Percentiles rank a stretch among this genome's conserved stretches.
Evolutionary conservation across 768 basidiomycete species (phyloP).

Genomic region (Terana coerulea): DNA sequence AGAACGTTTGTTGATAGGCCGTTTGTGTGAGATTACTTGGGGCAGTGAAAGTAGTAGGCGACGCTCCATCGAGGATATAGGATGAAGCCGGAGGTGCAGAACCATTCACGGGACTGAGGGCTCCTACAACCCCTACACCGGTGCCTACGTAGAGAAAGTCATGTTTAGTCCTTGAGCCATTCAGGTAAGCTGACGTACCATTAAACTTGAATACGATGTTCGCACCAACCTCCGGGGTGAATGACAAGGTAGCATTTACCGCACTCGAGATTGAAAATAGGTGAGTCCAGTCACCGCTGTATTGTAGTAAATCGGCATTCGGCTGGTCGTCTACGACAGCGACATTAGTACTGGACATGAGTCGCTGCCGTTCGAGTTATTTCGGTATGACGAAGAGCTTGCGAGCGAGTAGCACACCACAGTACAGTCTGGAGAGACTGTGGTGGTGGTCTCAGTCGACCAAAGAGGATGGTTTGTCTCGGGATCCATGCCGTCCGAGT

Average conservation of each 20-base stretch:
- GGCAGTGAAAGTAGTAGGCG: constrained; percentile 1
- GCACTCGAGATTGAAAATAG: background rate
- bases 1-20: background rate
- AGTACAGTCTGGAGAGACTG: too few relatives aligned
- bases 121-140: constrained; percentile 6
- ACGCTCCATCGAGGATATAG: constrained; percentile 1
- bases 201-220: constrained; percentile 8
- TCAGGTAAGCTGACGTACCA: background rate
- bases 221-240: background rate
- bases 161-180: background rate
- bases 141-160: constrained; percentile 1
- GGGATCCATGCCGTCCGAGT: too few relatives aligned
- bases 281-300: constrained; percentile 5
- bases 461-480: too few relatives aligned
- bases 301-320: background rate
- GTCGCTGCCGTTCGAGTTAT: too few relatives aligned
- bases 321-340: constrained; percentile 9
- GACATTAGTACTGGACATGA: background rate
- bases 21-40: constrained; percentile 4
- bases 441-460: too few relatives aligned
- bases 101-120: background rate
- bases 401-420: too few relatives aligned
- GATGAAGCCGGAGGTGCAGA: background rate
- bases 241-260: constrained; percentile 4
- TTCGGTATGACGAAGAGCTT: too few relatives aligned